Percentiles rank a stretch among this genome's conserved stretches.
Evolutionary conservation across 768 basidiomycete species (phyloP).

Genomic region (Suillus clintonianus): DNA sequence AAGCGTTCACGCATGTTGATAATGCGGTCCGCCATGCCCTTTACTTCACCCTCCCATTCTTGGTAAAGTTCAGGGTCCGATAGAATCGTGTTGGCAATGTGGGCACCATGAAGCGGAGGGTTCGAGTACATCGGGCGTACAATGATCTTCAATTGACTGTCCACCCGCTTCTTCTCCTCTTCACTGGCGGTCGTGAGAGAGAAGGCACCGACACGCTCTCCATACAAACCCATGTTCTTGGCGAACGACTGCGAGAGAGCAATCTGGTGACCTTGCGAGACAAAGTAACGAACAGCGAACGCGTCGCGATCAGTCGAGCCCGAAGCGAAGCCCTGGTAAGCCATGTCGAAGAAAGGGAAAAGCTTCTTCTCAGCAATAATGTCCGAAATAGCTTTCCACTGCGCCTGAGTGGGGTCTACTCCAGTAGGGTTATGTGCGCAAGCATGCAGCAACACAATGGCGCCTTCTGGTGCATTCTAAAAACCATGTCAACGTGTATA

Average conservation of each 20-base stretch:
- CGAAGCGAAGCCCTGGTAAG: conserved; percentile 98
- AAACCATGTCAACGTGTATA: conserved; percentile 12
- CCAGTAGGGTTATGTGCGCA: conserved; percentile 99
- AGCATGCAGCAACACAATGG: conserved; percentile 90
- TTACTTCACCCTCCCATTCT: conserved; percentile 91
- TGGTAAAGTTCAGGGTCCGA: conserved; percentile 70
- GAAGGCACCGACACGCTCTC: conserved; percentile 97
- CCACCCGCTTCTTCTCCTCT: conserved; percentile 82
- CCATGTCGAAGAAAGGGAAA: conserved; percentile 99
- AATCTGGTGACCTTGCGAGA: conserved; percentile 85
- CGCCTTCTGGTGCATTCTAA: conserved; percentile 69
- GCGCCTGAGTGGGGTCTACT: conserved; percentile 88
- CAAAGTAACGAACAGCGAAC: conserved; percentile 93
- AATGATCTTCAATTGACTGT: conserved; percentile 93
- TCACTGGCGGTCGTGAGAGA: conserved; percentile 71
- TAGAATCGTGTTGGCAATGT: conserved; percentile 84
- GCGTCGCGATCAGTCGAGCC: conserved; percentile 90
- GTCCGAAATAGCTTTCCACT: conserved; percentile 91
- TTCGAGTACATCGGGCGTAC: conserved; percentile 98
- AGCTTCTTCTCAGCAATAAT: conserved; percentile 85
- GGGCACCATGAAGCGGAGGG: conserved; percentile 89
- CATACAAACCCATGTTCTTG: conserved; percentile 99
- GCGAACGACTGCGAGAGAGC: conserved; percentile 95
- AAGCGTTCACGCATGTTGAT: conserved; percentile 89
- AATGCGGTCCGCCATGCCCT: conserved; percentile 94